Percentiles rank a stretch among this genome's conserved stretches.
Conservation (phyloP, 2,329 filamentous ascomycete species). For the Fusarium xylarioides region DNA sequence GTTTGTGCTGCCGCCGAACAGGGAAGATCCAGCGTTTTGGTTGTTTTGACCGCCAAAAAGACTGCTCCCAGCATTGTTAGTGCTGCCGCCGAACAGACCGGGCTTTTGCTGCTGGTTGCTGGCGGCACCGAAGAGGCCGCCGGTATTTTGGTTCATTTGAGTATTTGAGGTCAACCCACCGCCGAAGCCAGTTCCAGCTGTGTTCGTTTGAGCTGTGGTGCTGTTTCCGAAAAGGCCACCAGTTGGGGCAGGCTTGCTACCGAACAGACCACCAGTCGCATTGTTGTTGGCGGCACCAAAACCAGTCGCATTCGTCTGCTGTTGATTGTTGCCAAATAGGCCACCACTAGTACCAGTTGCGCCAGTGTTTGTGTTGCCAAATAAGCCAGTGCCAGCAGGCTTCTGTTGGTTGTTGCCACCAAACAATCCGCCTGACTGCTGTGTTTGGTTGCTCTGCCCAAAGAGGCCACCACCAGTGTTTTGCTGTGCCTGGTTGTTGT, state of each 20-base stretch:
- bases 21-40: slow-evolving; percentile 53
- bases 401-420: slow-evolving; percentile 55
- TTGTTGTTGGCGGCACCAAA: slow-evolving; percentile 47
- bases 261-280: slow-evolving; percentile 51
- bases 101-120: slow-evolving; percentile 52
- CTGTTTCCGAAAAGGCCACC: slow-evolving; percentile 53
- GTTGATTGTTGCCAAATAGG: slow-evolving; percentile 57
- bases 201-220: slow-evolving; percentile 48
- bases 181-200: slow-evolving; percentile 56
- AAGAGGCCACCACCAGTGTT: slow-evolving; percentile 46
- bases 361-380: slow-evolving; percentile 33
- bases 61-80: slow-evolving; percentile 56
- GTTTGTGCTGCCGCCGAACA: slow-evolving; percentile 59
- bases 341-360: slow-evolving; percentile 41
- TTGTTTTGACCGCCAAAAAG: slow-evolving; percentile 63
- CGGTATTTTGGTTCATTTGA: slow-evolving; percentile 49
- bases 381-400: slow-evolving; percentile 47
- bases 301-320: slow-evolving; percentile 43
- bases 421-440: slow-evolving; percentile 55
- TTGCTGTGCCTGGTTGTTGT: slow-evolving; percentile 47
- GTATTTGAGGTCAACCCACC: slow-evolving; percentile 49
- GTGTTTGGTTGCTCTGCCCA: slow-evolving; percentile 47
- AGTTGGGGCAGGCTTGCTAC: slow-evolving; percentile 49
- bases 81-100: slow-evolving; percentile 62
- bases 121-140: slow-evolving; percentile 60